Base-by-base conservation (phyloP, 306 rosid species). In the Corylus americana region DNA sequence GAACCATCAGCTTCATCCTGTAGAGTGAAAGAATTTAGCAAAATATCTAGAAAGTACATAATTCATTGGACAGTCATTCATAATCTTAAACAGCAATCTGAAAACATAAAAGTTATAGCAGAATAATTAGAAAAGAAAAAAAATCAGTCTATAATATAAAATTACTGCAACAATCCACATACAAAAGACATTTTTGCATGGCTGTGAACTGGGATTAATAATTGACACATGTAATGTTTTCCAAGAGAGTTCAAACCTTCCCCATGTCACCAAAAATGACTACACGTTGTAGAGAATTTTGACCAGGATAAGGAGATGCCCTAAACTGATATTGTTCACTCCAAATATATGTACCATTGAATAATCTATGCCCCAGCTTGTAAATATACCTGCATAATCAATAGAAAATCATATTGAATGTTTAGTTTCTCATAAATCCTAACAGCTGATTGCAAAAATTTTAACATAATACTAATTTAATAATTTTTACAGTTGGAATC, bases 1-100 rank as follows among this genome's bases (percentile, higher is more conserved):
- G 98, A 94, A 70, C 97, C 95, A 88, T 94, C 98, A 77, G 88
- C 97, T 92, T 92, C 97, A 45, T 87, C 98, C 97, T 95, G 88
- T 71, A 64, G 11, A 77, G 55, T 59, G 44, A 47, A 74, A 80
- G 50, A 82, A 54, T 55, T 64, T 79, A 73, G 22, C 20, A 49
- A 80, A 61, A 25, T 62, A 55, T 14, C 75, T 42, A 82, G 74
- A 62, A 64, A 57, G 45, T 31, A 73, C 51, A 42, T 18, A 18
- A 42, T 17, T 31, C 9, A 64, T 31, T 64, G 70, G 48, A 64
- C 27, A 7, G 70, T 20, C n/a, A 35, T 64, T 59, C 5, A 70
- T 5, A 11, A 70, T 22, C 54, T 5, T 39, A 67, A 31, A 17
- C 48, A 39, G 8, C 1, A 67, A 64, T 64, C n/a, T 64, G n/a